These are phyloP conservation scores for Eucalyptus grandis DNA, from an alignment of 345 rosid species.

Conservation along the genomic window DNA sequence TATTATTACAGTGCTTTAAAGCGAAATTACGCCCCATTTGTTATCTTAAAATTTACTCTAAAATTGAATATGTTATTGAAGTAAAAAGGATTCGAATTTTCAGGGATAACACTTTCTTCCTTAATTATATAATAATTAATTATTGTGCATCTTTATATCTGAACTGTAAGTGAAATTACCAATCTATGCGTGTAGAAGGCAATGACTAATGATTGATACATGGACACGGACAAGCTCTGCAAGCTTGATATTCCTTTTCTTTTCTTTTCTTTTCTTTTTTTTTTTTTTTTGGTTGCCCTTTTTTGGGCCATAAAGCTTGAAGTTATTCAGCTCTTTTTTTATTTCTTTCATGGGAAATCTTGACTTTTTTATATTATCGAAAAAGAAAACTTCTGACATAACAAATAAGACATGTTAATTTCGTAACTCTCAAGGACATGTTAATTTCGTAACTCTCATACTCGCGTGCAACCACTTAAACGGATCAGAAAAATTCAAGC, in stretches of 20 bases:
- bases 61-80: neutral
- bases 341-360: neutral
- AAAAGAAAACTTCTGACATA: neutral
- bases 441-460: neutral
- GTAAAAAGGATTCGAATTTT: neutral
- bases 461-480: neutral
- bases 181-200: too few species aligned
- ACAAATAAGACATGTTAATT: neutral
- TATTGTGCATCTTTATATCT: neutral
- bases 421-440: neutral
- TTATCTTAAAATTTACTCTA: neutral
- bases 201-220: too few species aligned
- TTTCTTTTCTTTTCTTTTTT: neutral
- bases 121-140: neutral
- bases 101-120: neutral
- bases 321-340: neutral
- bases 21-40: rapidly evolving
- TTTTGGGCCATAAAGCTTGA: neutral
- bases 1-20: neutral
- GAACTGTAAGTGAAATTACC: too few species aligned
- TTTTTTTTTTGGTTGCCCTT: neutral
- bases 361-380: neutral
- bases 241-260: neutral
- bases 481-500: neutral
- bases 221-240: neutral